Conservation (phyloP, 2,329 filamentous ascomycete genomes). For the Xylariaceae sp. region DNA sequence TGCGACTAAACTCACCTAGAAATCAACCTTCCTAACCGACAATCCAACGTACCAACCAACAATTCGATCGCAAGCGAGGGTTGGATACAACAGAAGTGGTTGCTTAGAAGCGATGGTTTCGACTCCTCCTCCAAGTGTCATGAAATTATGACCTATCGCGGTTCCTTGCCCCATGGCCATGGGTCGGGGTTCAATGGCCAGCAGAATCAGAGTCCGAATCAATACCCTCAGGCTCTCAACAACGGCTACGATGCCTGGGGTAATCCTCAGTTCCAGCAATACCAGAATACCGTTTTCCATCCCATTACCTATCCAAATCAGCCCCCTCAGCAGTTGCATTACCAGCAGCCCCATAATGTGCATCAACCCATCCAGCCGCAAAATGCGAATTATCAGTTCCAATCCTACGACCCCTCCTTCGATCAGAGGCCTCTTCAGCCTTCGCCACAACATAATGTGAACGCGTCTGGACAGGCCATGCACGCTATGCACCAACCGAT, state of each 20-base stretch:
- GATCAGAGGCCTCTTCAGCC: conserved; percentile 32
- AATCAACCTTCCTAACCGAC: neutral
- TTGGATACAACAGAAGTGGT: neutral
- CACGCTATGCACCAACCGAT: conserved; percentile 41
- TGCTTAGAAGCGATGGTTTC: conserved; percentile 13
- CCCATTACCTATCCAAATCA: conserved; percentile 28
- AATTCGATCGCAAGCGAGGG: neutral
- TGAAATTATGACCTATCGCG: conserved; percentile 42
- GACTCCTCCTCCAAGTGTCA: conserved; percentile 26
- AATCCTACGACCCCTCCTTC: conserved; percentile 35
- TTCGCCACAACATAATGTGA: conserved; percentile 25
- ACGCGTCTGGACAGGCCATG: conserved; percentile 23
- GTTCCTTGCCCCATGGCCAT: conserved; percentile 35
- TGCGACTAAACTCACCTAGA: conserved; percentile 4
- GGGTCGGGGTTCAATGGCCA: conserved; percentile 37
- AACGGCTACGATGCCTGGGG: conserved; percentile 34
- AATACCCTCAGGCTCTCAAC: conserved; percentile 29
- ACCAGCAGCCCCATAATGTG: conserved; percentile 28
- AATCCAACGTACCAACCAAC: neutral
- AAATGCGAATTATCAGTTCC: conserved; percentile 33
- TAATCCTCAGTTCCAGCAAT: conserved; percentile 29
- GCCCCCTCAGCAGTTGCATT: conserved; percentile 35
- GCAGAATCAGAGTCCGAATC: conserved; percentile 14
- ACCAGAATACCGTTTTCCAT: conserved; percentile 25
- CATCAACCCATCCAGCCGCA: conserved; percentile 31